Evolutionary conservation across 2,329 filamentous ascomycete species (phyloP), one percentile per base, ranked within the genome.

Genomic region (Penicillium sp.): DNA sequence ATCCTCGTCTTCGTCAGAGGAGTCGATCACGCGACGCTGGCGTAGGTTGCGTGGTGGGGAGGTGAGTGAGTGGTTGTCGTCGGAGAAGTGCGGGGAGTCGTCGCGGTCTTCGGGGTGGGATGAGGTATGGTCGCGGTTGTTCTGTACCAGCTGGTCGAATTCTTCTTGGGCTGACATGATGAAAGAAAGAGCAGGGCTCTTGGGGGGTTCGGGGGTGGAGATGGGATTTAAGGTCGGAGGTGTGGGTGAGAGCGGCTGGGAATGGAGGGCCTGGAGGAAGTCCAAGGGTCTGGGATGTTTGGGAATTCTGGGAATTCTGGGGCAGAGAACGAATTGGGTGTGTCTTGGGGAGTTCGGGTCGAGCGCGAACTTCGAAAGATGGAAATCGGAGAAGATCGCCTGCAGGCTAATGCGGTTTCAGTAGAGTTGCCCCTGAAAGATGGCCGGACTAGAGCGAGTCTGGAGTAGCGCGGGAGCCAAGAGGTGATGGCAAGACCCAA

Each of bases 101-200:
- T 72, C 67, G 55, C 69, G 72, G 63, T 81, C 79, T 69, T 81
- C 79, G 12, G 79, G 79, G 64, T 81, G 79, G 38, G 71, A 68
- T 54, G 71, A 69, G 57, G 61, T 64, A 48, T 67, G 70, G 54
- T 75, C 73, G 54, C 72, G 74, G 50, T 74, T 75, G 61, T 67
- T 71, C 58, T 72, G 71, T 47, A 80, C 71, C 60, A 80, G 72
- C 52, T 73, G 74, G 56, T 81, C 75, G 66, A 79, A 78, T 73
- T 81, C 79, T 69, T 81, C 79, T 68, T 79, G 78, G 54, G 79
- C 78, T 39, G 77, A 76, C 77, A 79, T 79, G 45, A 60, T 76
- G 73, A 70, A 68, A 66, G 52, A 54, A 61, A 59, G 60, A 41
- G 53, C 55, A 54, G 35, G 52, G 42, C 60, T 55, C 55, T 31